Percentiles rank a stretch among this genome's conserved stretches.
Conservation (phyloP, 306 rosid species). For the Neltuma alba region DNA sequence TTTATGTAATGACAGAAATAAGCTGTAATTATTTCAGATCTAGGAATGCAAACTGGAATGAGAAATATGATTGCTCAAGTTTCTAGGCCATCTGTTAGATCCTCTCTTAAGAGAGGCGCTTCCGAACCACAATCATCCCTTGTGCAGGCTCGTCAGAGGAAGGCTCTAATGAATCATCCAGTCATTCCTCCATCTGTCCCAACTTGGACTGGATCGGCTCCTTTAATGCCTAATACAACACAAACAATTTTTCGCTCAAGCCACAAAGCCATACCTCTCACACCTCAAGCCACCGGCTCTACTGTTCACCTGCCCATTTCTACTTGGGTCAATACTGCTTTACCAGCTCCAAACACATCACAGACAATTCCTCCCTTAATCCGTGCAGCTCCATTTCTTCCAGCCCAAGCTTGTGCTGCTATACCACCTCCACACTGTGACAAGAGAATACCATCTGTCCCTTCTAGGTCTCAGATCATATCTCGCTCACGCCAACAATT, state of each 20-base stretch:
- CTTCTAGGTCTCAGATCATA: conserved; percentile 1
- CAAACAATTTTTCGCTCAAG: conserved; percentile 26
- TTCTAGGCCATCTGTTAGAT: conserved; percentile 12
- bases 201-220: conserved; percentile 14
- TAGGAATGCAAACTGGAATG: conserved; percentile 23
- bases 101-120: conserved; percentile 44
- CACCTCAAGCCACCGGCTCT: conserved; percentile 17
- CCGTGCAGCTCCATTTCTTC: conserved; percentile 6
- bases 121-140: conserved; percentile 30
- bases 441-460: conserved; percentile 21
- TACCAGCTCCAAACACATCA: conserved; percentile 15
- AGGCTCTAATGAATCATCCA: conserved; percentile 12
- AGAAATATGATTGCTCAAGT: conserved; percentile 32
- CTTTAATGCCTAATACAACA: conserved; percentile 28
- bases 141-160: conserved; percentile 35
- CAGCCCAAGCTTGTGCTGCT: background rate
- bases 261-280: conserved; percentile 14
- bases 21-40: conserved; percentile 25
- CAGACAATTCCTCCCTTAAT: conserved; percentile 16
- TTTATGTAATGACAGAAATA: conserved; percentile 18
- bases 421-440: background rate
- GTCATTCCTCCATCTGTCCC: conserved; percentile 20
- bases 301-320: conserved; percentile 8
- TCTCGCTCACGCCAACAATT: too few species aligned
- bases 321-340: conserved; percentile 16